Conservation (phyloP, 352 stramenopile species). For the Pythium periplocum region DNA sequence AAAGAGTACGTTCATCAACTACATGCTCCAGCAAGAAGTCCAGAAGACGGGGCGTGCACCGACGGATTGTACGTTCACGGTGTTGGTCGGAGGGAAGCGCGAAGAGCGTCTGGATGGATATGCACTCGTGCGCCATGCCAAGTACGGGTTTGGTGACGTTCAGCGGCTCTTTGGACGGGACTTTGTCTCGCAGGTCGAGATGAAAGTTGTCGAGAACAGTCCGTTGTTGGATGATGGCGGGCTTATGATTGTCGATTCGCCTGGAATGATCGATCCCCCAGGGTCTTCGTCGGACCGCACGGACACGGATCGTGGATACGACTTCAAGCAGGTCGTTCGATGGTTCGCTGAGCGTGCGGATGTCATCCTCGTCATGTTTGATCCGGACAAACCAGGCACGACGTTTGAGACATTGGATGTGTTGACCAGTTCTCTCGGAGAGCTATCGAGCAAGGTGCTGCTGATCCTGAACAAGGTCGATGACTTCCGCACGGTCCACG, state of each 20-base stretch:
- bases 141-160: slow-evolving; percentile 81
- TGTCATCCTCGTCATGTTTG: slow-evolving; percentile 88
- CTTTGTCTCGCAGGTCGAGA: slow-evolving; percentile 83
- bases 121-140: slow-evolving; percentile 60
- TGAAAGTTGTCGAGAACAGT: slow-evolving; percentile 73
- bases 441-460: slow-evolving; percentile 76
- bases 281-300: slow-evolving; percentile 50
- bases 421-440: slow-evolving; percentile 67
- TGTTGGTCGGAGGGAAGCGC: slow-evolving; percentile 59
- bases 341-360: slow-evolving; percentile 84
- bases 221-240: slow-evolving; percentile 67
- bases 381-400: slow-evolving; percentile 83
- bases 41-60: slow-evolving; percentile 80
- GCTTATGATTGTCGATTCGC: slow-evolving; percentile 84
- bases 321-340: slow-evolving; percentile 84
- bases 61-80: slow-evolving; percentile 83
- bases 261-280: slow-evolving; percentile 84
- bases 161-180: slow-evolving; percentile 70
- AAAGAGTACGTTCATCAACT: slow-evolving; percentile 87
- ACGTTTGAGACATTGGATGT: slow-evolving; percentile 88
- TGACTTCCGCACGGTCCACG: slow-evolving; percentile 82
- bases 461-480: slow-evolving; percentile 89
- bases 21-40: slow-evolving; percentile 79
- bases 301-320: slow-evolving; percentile 76
- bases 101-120: slow-evolving; percentile 74